Evolutionary conservation across 2,329 filamentous ascomycete species (phyloP).

Genomic region (Ophiostoma populinum): DNA sequence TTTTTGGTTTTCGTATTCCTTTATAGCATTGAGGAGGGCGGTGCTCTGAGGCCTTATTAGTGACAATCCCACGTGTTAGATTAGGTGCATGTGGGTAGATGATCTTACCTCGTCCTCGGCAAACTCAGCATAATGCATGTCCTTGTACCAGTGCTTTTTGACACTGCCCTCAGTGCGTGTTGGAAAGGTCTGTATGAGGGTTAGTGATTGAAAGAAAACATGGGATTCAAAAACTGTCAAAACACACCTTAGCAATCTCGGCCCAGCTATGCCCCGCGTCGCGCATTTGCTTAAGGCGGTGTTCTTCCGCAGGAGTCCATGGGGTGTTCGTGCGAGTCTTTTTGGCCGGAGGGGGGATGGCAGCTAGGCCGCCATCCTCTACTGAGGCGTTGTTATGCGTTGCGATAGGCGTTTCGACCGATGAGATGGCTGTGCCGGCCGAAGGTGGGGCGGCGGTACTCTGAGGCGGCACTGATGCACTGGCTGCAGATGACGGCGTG

Average conservation of each 20-base stretch:
- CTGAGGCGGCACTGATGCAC: conserved; percentile 16
- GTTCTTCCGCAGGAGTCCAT: conserved; percentile 90
- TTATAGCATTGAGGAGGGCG: conserved; percentile 79
- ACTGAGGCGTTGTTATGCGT: conserved; percentile 10
- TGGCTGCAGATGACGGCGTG: conserved; percentile 11
- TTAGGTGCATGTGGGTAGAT: not conserved
- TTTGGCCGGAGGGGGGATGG: conserved; percentile 47
- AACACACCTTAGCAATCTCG: conserved; percentile 81
- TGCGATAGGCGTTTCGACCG: conserved; percentile 10
- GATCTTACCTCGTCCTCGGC: conserved; percentile 76
- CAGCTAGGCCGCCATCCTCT: conserved; percentile 18
- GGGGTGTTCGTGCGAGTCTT: conserved; percentile 97
- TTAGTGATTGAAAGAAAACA: not conserved
- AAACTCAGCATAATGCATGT: conserved; percentile 99
- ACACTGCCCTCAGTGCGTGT: conserved; percentile 89
- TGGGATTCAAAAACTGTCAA: not conserved
- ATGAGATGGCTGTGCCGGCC: conserved; percentile 6
- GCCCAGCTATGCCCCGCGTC: conserved; percentile 91
- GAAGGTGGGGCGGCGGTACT: conserved; percentile 20
- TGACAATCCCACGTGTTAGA: no score
- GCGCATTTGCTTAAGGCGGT: conserved; percentile 82
- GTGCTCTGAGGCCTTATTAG: conserved; percentile 55
- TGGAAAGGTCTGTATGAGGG: conserved; percentile 60
- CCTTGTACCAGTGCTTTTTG: conserved; percentile 99
- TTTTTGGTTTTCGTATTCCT: conserved; percentile 96